Evolutionary conservation across 2,329 filamentous ascomycete species (phyloP), one percentile per base, ranked within the genome.

Genomic region (Penicillium sp.): DNA sequence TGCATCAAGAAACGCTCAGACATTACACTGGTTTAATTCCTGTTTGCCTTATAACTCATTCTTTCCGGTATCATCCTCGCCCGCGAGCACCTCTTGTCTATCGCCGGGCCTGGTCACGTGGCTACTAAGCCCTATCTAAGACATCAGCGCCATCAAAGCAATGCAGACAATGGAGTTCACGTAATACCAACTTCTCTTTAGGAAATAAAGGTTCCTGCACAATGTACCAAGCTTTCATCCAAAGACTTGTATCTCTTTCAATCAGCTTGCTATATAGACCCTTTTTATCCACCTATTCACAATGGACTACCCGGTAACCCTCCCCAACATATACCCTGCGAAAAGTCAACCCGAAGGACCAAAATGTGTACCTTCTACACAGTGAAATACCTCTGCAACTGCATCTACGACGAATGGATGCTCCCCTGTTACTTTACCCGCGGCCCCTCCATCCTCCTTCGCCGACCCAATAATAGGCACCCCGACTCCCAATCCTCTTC

Each of bases 351-450:
- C 26, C 11, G 1, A 29, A 52, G 15, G 7, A 13, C 26, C 52
- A 21, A 51, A 35, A 58, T 58, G 56, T 58, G 56, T 26, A 9
- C 31, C 56, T 51, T 45, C 48, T 58, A 38, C 35, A 50, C 21
- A 46, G 29, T 30, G 8, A 51, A 51, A 45, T 58, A 51, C 35
- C 48, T 58, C 56, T 58, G 56, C 38, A 8, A 7, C 56, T 58
- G 56, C 48, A 45, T 58, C 56, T 29, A 45, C 47, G 56, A 58
- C 56, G 47, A 58, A 31, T 58, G 35, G 21, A 31, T 29, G 21
- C 31, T 11, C 35, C 31, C 31, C 23, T 58, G 56, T 47, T 41
- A 15, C 11, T 41, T 41, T 15, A 41, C 35, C 35, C 35, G 35
- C 8, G 35, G 35, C 11, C 35, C 35, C 35, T 41, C 35, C 35